These are phyloP conservation scores for Phaeosphaeriaceae sp. DNA, from an alignment of 2,329 filamentous ascomycete species.

Conservation along the genomic window DNA sequence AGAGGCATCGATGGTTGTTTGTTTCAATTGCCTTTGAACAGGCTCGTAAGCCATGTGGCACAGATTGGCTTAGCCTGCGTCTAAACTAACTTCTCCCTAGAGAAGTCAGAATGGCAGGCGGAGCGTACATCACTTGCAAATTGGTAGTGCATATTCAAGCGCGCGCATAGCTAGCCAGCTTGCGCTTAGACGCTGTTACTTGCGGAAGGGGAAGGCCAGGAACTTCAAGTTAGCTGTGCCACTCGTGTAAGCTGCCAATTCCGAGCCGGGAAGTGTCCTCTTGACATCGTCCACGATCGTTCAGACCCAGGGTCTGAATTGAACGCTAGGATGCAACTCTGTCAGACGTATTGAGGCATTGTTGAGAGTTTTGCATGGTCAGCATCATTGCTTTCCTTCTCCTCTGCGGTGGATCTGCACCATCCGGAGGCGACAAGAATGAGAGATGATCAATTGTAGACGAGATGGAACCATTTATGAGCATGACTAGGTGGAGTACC, in stretches of 20 bases:
- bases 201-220: not conserved
- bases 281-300: not conserved
- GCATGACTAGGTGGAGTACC: not conserved
- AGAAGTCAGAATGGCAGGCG: not conserved
- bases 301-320: not conserved
- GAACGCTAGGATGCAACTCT: not conserved
- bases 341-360: not conserved
- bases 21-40: not conserved
- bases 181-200: slow-evolving; percentile 1
- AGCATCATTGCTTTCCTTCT: not conserved
- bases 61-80: not conserved
- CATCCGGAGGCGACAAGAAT: not conserved
- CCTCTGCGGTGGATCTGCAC: not conserved
- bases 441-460: not conserved
- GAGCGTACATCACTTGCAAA: slow-evolving; percentile 2
- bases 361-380: not conserved
- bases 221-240: not conserved
- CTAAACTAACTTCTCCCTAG: not conserved
- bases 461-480: not conserved
- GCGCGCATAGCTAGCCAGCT: slow-evolving; percentile 1
- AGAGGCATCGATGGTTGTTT: not conserved
- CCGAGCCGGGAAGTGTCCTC: not conserved
- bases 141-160: slow-evolving; percentile 2
- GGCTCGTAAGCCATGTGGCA: slow-evolving; percentile 2
- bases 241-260: not conserved